Evolutionary conservation across 1,284 basidiomycete species (phyloP), one percentile per base, ranked within the genome.

Genomic region (Chalciporus piperatoides): DNA sequence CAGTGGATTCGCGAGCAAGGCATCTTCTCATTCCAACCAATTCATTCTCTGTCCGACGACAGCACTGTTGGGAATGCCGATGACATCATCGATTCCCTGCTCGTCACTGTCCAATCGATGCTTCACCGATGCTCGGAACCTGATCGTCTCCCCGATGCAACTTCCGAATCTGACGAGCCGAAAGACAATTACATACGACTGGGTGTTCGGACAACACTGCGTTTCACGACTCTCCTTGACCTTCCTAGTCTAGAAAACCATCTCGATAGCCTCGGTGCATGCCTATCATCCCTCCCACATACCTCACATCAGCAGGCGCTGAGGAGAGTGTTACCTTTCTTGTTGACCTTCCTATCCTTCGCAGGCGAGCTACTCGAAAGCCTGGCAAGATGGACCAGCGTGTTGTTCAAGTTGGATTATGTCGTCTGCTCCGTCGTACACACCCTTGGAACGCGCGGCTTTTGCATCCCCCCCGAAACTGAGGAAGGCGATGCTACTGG

Each of bases 401-500:
- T 88, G 6, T 68, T 92, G 10, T 88, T 95, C 77, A 97, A 97
- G 69, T 76, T 99, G 52, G 77, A 82, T 57, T 89, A 86, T 59
- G 78, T 96, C 33, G 69, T 95, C 30, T 87, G 83, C 58, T 82
- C 85, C 24, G 73, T 92, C 27, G 74, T 94, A 58, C 78, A 80
- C 19, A 84, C 84, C 12, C 71, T 99, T 9, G 84, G 89, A 1
- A 80, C 79, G 44, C 82, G 95, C 63, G 97, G 97, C 4, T 99
- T 98, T 74, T 99, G 94, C 71, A 85, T 86, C 59, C 93, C 95
- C 2, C 79, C 80, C 8, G 91, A 95, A 40, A 78, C 81, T 21
- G 79, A 76, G 30, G 68, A 70, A 6, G 80, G 77, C 19, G 74
- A 73, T 0, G 76, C 71, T 3, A 77, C 77, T 24, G 75, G 73